Evolutionary conservation across 2,329 filamentous ascomycete genomes (phyloP).

Genomic region (Arthrinium puccinioides): DNA sequence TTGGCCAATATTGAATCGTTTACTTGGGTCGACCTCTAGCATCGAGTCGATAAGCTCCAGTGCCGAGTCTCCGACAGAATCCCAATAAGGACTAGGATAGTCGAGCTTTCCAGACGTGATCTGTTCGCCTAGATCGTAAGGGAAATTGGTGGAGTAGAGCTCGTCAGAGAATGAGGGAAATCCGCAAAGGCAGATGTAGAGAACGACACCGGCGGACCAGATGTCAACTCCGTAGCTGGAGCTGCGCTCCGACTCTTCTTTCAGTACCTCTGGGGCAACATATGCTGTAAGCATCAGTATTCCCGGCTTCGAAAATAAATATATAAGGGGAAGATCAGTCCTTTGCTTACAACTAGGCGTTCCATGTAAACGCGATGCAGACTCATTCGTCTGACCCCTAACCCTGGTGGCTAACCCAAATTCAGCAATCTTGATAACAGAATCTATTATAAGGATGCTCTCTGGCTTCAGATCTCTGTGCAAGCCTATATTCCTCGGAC

Average conservation of each 20-base stretch:
- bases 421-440: too few species aligned
- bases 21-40: not conserved
- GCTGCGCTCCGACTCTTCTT: not conserved
- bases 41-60: not conserved
- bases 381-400: not conserved
- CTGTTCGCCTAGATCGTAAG: not conserved
- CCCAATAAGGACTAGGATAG: not conserved
- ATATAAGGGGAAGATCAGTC: too few species aligned
- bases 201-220: conserved; percentile 87
- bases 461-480: too few species aligned
- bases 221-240: conserved; percentile 80
- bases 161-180: not conserved
- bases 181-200: conserved; percentile 78
- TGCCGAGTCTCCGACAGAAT: not conserved
- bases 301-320: too few species aligned
- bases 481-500: too few species aligned
- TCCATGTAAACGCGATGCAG: not conserved
- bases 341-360: too few species aligned
- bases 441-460: too few species aligned
- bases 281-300: not conserved
- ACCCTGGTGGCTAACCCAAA: too few species aligned
- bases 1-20: not conserved
- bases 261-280: not conserved
- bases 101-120: not conserved
- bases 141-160: not conserved